Evolutionary conservation across 441 rosid genomes (phyloP).

Genomic region (Adansonia madagascariensis): DNA sequence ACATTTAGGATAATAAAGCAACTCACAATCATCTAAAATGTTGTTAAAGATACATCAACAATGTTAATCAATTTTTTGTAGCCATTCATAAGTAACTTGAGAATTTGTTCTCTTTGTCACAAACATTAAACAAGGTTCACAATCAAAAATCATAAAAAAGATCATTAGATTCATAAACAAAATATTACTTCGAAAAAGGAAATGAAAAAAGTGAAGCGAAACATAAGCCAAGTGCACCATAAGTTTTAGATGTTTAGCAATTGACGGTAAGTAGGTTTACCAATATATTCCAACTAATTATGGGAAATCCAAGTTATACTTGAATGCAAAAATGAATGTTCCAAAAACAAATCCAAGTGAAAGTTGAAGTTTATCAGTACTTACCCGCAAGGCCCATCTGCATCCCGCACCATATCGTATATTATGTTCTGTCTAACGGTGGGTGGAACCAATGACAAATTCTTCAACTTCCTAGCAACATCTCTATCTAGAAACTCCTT

Average conservation of each 20-base stretch:
- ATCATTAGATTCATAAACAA: too few species aligned
- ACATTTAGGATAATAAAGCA: background rate
- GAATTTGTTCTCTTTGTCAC: background rate
- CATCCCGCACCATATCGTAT: slow-evolving; percentile 45
- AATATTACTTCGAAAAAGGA: too few species aligned
- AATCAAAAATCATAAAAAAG: background rate
- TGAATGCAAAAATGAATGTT: background rate
- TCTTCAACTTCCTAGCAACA: slow-evolving; percentile 47
- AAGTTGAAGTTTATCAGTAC: slow-evolving; percentile 25
- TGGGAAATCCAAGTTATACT: background rate
- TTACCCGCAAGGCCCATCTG: slow-evolving; percentile 73
- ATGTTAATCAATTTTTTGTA: background rate
- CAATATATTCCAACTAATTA: background rate
- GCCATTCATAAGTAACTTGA: background rate
- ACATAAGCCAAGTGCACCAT: background rate
- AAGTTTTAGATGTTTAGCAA: background rate
- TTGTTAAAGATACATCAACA: background rate
- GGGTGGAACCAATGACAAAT: slow-evolving; percentile 54
- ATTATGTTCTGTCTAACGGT: slow-evolving; percentile 47
- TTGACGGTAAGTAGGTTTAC: background rate
- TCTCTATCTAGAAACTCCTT: slow-evolving; percentile 55
- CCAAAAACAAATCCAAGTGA: background rate
- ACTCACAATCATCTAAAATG: background rate
- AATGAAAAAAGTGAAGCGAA: background rate
- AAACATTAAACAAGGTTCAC: background rate